These are phyloP conservation scores for Cystoisospora suis DNA, from an alignment of 169 alveolate genomes.

Conservation along the genomic window DNA sequence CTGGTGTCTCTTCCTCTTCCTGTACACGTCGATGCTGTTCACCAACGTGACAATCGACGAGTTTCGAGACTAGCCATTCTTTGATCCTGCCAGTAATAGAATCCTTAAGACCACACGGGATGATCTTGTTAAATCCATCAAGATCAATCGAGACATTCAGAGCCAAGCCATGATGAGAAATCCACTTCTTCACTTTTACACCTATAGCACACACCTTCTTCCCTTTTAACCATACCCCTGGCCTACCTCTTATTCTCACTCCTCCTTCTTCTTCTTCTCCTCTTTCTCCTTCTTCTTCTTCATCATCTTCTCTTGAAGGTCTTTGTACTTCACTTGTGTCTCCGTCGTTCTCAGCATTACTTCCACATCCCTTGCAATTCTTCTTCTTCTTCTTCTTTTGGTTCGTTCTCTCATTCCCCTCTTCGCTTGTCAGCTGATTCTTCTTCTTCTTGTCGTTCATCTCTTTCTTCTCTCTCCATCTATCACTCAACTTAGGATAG, in stretches of 20 bases:
- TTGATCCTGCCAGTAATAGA: not conserved
- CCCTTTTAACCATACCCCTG: constrained; percentile 70
- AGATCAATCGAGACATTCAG: constrained; percentile 65
- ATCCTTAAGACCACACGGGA: constrained; percentile 72
- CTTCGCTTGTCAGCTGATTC: no score
- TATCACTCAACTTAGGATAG: not conserved
- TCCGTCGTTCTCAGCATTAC: no score
- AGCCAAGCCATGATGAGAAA: constrained; percentile 76
- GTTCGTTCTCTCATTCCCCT: no score
- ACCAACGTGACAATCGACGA: not conserved
- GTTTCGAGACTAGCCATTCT: not conserved
- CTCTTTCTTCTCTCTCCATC: not conserved
- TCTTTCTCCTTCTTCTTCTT: no score
- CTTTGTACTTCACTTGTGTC: no score
- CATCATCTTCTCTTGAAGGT: no score
- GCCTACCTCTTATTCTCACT: not conserved
- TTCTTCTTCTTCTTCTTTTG: not conserved
- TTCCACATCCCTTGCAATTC: no score
- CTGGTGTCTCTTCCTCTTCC: not conserved
- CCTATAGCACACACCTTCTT: constrained; percentile 72
- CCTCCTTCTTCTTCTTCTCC: not conserved
- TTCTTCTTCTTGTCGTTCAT: not conserved
- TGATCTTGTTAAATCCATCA: constrained; percentile 49
- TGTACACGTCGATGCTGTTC: not conserved
- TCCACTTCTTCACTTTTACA: constrained; percentile 69